Conservation (phyloP, 2,329 filamentous ascomycete species). For the Sclerotinia subarctica region DNA sequence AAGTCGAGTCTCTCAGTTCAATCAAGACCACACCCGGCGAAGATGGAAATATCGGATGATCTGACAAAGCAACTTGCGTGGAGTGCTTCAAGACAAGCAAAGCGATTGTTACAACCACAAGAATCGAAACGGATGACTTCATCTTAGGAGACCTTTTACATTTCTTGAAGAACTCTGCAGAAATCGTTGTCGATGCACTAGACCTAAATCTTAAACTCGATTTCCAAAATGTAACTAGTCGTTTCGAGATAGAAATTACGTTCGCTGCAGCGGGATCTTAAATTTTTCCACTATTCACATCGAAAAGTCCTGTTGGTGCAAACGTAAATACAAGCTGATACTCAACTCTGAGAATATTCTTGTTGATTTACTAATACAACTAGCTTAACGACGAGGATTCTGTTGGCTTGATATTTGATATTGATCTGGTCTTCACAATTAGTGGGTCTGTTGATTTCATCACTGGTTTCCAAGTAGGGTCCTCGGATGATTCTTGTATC, state of each 20-base stretch:
- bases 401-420: conserved; percentile 21
- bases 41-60: background rate
- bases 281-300: conserved; percentile 19
- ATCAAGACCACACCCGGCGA: background rate
- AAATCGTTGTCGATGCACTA: conserved; percentile 20
- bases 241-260: conserved; percentile 25
- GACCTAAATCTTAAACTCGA: conserved; percentile 19
- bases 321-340: background rate
- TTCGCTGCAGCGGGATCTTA: conserved; percentile 23
- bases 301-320: conserved; percentile 15
- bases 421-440: conserved; percentile 19
- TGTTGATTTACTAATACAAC: background rate
- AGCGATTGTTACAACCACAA: conserved; percentile 3
- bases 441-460: conserved; percentile 22
- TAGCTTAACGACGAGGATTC: conserved; percentile 1
- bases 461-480: conserved; percentile 22
- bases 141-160: background rate
- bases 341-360: no score
- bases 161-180: conserved; percentile 5
- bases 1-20: background rate
- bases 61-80: conserved; percentile 2
- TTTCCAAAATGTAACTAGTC: conserved; percentile 21
- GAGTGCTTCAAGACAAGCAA: conserved; percentile 18
- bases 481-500: conserved; percentile 20
- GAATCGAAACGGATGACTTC: background rate